Conservation (phyloP, 805 yeast genomes). For the Saccharomyces jurei region DNA sequence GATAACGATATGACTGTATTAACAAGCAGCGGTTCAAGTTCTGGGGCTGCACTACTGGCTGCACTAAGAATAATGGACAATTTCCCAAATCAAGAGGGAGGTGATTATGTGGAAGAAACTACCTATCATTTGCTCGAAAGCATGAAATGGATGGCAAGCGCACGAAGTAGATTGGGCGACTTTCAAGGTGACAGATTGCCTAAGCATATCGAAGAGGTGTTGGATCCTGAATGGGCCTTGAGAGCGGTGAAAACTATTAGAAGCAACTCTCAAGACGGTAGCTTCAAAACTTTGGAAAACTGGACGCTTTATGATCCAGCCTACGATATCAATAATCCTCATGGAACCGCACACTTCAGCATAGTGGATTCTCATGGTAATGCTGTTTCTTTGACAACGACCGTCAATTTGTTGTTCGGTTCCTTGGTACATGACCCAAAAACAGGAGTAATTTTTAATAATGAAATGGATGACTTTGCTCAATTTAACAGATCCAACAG, state of each 20-base stretch:
- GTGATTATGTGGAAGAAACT: constrained; percentile 41
- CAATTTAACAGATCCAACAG: constrained; percentile 61
- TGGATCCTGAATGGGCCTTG: constrained; percentile 50
- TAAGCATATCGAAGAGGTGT: constrained; percentile 37
- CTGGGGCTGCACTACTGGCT: constrained; percentile 74
- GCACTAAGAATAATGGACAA: constrained; percentile 61
- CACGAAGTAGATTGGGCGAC: constrained; percentile 81
- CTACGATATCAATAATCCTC: constrained; percentile 68
- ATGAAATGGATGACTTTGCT: constrained; percentile 94
- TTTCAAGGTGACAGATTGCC: constrained; percentile 25
- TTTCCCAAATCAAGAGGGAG: constrained; percentile 34
- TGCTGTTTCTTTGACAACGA: constrained; percentile 83
- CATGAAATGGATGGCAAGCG: constrained; percentile 92
- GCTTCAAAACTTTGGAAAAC: constrained; percentile 41
- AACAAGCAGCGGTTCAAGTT: constrained; percentile 64
- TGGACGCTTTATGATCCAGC: constrained; percentile 77
- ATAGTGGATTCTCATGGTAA: constrained; percentile 66
- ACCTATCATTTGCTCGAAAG: constrained; percentile 70
- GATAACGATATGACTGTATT: constrained; percentile 39
- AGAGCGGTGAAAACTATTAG: constrained; percentile 43
- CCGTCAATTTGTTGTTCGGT: constrained; percentile 80
- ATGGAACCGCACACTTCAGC: constrained; percentile 86
- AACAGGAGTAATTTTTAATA: constrained; percentile 79
- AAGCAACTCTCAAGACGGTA: neutral
- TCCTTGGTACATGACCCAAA: constrained; percentile 68